These are phyloP conservation scores for Canna indica DNA, from an alignment of 176 grass and related monocot genomes.

Conservation along the genomic window DNA sequence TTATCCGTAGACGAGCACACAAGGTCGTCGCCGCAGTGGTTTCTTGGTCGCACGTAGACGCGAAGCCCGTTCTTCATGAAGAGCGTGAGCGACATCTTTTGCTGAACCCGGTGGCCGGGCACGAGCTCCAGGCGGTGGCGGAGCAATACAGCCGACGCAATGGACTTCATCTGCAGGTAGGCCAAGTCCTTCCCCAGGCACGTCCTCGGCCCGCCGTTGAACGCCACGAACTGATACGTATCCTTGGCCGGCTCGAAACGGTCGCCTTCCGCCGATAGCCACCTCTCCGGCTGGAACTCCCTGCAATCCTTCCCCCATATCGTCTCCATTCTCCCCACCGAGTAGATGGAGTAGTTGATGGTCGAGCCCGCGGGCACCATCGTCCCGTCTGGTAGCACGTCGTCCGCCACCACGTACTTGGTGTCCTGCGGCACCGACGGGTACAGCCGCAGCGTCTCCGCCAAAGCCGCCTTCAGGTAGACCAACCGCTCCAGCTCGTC, in stretches of 20 bases:
- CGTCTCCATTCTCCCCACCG: conserved; percentile 2
- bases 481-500: conserved; percentile 1
- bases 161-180: conserved; percentile 13
- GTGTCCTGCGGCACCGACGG: conserved; percentile 5
- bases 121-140: background rate
- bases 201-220: conserved; percentile 4
- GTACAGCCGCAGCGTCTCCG: background rate
- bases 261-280: background rate
- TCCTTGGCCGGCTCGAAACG: background rate
- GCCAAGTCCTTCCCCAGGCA: conserved; percentile 13
- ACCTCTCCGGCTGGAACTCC: conserved; percentile 2
- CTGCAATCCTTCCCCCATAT: conserved; percentile 4
- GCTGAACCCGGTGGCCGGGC: background rate
- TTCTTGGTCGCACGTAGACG: background rate
- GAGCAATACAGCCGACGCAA: background rate
- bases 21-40: background rate
- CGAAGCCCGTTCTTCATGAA: conserved; percentile 4
- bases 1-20: background rate
- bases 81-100: background rate
- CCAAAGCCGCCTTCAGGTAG: conserved; percentile 1
- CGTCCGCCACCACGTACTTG: background rate
- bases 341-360: conserved; percentile 9
- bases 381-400: background rate
- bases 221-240: background rate
- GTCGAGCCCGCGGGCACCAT: background rate